Percentiles rank a stretch among this genome's conserved stretches.
Conservation (phyloP, 1,284 basidiomycete species). For the Uromyces viciae-fabae region DNA sequence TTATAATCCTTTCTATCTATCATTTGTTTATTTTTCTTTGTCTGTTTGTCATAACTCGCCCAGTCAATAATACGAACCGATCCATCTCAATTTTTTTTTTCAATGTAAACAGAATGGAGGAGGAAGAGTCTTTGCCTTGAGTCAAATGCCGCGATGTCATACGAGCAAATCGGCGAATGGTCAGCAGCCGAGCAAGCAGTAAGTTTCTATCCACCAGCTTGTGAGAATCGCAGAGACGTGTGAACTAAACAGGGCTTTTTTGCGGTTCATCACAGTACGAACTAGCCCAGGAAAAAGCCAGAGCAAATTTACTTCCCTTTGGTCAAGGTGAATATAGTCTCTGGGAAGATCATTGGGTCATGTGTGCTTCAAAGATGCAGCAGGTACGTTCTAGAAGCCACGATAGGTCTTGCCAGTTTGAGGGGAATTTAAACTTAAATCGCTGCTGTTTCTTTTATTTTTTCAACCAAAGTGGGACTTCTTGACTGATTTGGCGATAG, state of each 20-base stretch:
- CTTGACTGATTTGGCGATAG: constrained; percentile 83
- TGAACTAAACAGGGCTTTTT: constrained; percentile 7
- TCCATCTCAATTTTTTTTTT: neutral
- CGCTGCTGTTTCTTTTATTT: neutral
- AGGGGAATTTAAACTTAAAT: no score
- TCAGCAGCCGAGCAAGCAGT: constrained; percentile 74
- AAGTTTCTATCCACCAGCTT: neutral
- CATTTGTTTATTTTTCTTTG: neutral
- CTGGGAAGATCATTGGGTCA: constrained; percentile 99
- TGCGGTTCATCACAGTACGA: constrained; percentile 63
- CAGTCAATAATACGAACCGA: neutral
- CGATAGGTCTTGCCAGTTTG: no score
- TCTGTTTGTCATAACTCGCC: neutral
- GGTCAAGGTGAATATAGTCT: constrained; percentile 93
- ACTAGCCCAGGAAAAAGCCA: constrained; percentile 78
- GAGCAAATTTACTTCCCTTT: constrained; percentile 79
- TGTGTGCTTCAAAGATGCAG: constrained; percentile 91
- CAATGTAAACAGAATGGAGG: constrained; percentile 66
- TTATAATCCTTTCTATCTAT: neutral
- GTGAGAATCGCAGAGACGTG: neutral
- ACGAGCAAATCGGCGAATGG: constrained; percentile 98
- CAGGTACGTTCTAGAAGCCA: constrained; percentile 55
- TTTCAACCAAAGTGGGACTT: constrained; percentile 73
- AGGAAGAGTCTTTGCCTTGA: constrained; percentile 81
- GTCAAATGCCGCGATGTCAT: constrained; percentile 85